These are phyloP conservation scores for Micractinium sp. DNA, from an alignment of 139 green algal genomes.

Conservation along the genomic window DNA sequence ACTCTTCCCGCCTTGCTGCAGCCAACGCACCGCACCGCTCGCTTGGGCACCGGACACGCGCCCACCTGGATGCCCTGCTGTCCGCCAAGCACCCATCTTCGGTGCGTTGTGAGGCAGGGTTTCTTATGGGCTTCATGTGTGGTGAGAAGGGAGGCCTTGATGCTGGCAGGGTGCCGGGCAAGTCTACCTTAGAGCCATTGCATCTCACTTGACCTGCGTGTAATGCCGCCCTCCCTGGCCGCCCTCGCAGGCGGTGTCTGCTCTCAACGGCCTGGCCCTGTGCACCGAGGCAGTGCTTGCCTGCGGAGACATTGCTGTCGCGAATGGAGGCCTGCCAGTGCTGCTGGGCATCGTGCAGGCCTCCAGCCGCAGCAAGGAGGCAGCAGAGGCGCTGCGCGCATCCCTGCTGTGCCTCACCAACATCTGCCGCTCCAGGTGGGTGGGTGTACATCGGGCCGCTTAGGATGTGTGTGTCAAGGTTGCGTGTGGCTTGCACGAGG, in stretches of 20 bases:
- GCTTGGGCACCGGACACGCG: constrained; percentile 60
- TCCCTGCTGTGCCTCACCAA: constrained; percentile 25
- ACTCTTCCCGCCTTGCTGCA: background rate
- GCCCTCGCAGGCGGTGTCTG: background rate
- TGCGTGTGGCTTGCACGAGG: background rate
- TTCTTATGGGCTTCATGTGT: too few species aligned
- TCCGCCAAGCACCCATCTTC: constrained; percentile 52
- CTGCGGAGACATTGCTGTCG: constrained; percentile 35
- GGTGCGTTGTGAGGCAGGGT: constrained; percentile 29
- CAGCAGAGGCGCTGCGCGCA: constrained; percentile 20
- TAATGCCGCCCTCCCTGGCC: background rate
- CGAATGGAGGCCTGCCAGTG: constrained; percentile 7
- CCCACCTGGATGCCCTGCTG: constrained; percentile 66
- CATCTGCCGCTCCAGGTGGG: constrained; percentile 25
- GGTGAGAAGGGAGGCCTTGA: too few species aligned
- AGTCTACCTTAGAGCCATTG: background rate
- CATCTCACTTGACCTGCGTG: background rate
- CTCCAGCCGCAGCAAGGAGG: constrained; percentile 4
- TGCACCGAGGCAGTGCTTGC: constrained; percentile 27
- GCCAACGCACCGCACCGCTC: constrained; percentile 44
- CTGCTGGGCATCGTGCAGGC: constrained; percentile 23
- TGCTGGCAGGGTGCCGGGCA: too few species aligned
- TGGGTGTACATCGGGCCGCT: background rate
- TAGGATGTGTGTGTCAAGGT: too few species aligned
- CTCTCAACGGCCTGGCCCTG: constrained; percentile 13